A percentile compares a stretch with the other conserved stretches of the same genome.
phyloP scores from a whole-genome alignment of 2,329 filamentous ascomycete species.

The Exserohilum turcica region DNA sequence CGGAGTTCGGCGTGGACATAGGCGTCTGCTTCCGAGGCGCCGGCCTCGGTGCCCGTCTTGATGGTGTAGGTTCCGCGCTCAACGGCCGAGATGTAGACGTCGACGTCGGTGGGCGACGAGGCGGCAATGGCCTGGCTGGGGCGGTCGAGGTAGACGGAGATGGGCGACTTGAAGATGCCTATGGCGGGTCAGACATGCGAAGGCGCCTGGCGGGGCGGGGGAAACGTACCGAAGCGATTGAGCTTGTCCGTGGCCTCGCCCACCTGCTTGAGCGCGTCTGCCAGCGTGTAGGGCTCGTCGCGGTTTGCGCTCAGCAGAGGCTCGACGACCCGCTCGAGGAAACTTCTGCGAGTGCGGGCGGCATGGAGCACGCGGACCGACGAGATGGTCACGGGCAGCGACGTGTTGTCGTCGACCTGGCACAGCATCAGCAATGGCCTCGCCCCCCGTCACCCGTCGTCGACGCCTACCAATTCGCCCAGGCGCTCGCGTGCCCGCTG shows the following conservation, averaged over 20 bases:
- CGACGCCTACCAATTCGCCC: constrained; percentile 64
- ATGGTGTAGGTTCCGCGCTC: constrained; percentile 85
- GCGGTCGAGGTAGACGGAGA: constrained; percentile 81
- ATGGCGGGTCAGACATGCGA: constrained; percentile 20
- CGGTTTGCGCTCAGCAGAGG: constrained; percentile 74
- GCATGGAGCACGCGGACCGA: constrained; percentile 84
- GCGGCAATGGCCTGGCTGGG: constrained; percentile 71
- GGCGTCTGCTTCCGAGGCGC: constrained; percentile 90
- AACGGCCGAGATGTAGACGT: constrained; percentile 75
- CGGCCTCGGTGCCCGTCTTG: constrained; percentile 93
- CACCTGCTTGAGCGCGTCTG: constrained; percentile 74
- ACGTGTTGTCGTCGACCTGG: constrained; percentile 79
- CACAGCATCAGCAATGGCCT: constrained; percentile 10
- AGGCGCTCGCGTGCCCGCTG: constrained; percentile 67
- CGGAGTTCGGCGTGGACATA: constrained; percentile 86
- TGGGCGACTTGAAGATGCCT: constrained; percentile 87
- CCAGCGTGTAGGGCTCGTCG: constrained; percentile 73
- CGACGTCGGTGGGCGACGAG: constrained; percentile 75
- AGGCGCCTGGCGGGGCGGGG: neutral
- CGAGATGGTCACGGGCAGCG: constrained; percentile 84
- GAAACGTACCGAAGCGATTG: constrained; percentile 75
- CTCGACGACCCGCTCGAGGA: constrained; percentile 80
- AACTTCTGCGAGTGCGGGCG: constrained; percentile 78
- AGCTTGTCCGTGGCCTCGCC: constrained; percentile 74
- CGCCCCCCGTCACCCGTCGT: constrained; percentile 1